These are phyloP conservation scores for Cercospora sp. DNA, from an alignment of 2,329 filamentous ascomycete genomes.

Conservation along the genomic window DNA sequence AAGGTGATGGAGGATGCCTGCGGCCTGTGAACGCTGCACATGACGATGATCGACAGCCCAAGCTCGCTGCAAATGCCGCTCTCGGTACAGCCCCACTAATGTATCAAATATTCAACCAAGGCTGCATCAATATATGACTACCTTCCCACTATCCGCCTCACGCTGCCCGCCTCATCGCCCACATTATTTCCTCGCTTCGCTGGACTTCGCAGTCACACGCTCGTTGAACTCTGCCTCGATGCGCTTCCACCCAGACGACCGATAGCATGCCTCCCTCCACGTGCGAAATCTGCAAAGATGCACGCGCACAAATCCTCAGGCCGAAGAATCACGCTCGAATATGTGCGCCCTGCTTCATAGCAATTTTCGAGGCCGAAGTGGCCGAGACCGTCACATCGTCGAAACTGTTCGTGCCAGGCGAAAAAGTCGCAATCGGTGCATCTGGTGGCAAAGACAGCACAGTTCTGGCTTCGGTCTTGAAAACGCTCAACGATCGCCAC, in stretches of 20 bases:
- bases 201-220: not conserved
- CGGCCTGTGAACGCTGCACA: not conserved
- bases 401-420: conserved; percentile 77
- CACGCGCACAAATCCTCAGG: conserved; percentile 83
- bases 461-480: conserved; percentile 89
- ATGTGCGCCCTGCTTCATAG: conserved; percentile 84
- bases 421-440: conserved; percentile 89
- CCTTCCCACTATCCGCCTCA: not conserved
- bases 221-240: not conserved
- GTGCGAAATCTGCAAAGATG: conserved; percentile 74
- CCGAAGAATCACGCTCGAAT: conserved; percentile 95
- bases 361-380: conserved; percentile 86
- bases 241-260: not conserved
- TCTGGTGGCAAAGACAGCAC: conserved; percentile 98
- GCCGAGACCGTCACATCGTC: conserved; percentile 87
- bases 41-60: conserved; percentile 3
- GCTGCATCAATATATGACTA: not conserved
- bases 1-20: no score
- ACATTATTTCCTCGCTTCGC: not conserved
- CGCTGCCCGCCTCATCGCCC: not conserved
- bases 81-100: not conserved
- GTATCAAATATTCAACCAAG: not conserved
- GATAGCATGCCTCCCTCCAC: conserved; percentile 66
- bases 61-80: not conserved
- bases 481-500: conserved; percentile 88